A percentile compares a stretch with the other conserved stretches of the same genome.
phyloP scores from a whole-genome alignment of 345 rosid species.

The Clarkia xantiana region DNA sequence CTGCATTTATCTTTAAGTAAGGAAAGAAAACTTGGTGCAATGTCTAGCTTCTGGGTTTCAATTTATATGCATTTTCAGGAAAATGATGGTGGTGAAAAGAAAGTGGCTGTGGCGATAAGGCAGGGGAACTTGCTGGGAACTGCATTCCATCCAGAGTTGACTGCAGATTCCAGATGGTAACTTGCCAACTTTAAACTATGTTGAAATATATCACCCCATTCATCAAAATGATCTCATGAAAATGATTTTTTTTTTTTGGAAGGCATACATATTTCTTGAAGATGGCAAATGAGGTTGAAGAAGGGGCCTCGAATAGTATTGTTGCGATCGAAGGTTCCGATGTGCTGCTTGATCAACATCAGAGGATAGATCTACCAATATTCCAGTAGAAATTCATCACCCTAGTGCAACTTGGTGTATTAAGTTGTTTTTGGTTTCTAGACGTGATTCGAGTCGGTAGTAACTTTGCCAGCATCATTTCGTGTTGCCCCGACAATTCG shows the following conservation, averaged over 20 bases:
- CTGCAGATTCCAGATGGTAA: conserved; percentile 90
- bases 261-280: conserved; percentile 90
- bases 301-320: conserved; percentile 34
- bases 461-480: too few species aligned
- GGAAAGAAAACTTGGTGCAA: too few species aligned
- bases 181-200: not conserved
- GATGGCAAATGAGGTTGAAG: conserved; percentile 45
- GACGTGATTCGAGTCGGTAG: too few species aligned
- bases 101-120: conserved; percentile 76
- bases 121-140: conserved; percentile 79
- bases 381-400: conserved; percentile 16
- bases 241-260: conserved; percentile 11
- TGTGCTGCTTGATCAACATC: conserved; percentile 18
- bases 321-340: conserved; percentile 33
- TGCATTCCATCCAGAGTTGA: conserved; percentile 93
- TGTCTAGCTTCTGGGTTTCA: not conserved
- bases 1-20: too few species aligned
- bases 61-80: conserved; percentile 25
- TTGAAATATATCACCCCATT: not conserved
- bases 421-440: too few species aligned
- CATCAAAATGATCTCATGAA: too few species aligned
- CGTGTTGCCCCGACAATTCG: too few species aligned
- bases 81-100: conserved; percentile 21
- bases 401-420: not conserved
- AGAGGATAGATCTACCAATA: conserved; percentile 66